Base-by-base conservation (phyloP, 257 asterid species). In the Solanum clarkiae region DNA sequence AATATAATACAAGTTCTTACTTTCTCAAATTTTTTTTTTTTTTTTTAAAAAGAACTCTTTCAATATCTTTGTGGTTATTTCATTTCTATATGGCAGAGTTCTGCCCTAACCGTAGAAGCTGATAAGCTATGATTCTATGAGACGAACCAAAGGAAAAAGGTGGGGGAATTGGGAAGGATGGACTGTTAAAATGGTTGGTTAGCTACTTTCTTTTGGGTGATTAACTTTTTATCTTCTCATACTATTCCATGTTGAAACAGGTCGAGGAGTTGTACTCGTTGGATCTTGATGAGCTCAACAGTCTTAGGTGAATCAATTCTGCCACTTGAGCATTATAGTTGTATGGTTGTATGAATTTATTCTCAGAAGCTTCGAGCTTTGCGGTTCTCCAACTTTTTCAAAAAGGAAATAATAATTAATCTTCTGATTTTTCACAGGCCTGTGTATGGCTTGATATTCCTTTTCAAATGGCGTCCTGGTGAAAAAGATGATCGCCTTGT, bases 381-480 rank as follows among this genome's bases (percentile, higher is more conserved):
- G 53, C 32, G 65, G 56, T 32, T 53, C 62, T 65, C 53, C 55
- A 62, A 11, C 17, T 44, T 63, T 55, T 85, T 26, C 14, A 26
- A 24, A 51, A 51, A 51, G 82, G 63, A 77, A 77, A 77, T 15
- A 51, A 24, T 51, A 77, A 15, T 77, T 49, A 15, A 49, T 75
- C 62, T 22, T 49, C 18, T 77, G 26, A 24, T 77, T 15, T 77
- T 15, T 82, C 14, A 51, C 94, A 97, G 99, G 92, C 99, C 99
- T 70, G 87, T 97, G 36, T 92, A 94, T 88, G 99, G 99, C 71
- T 86, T 97, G 88, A 90, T 97, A 88, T 97, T 97, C 91, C 99
- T 97, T 90, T 97, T 97, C 91, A 97, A 97, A 89, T 97, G 98
- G 99, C 98, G 98, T 36, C 92, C 98, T 16, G 98, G 97, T 60